Conservation (phyloP, 2,329 filamentous ascomycete species). For the Aureobasidium melanogenum region DNA sequence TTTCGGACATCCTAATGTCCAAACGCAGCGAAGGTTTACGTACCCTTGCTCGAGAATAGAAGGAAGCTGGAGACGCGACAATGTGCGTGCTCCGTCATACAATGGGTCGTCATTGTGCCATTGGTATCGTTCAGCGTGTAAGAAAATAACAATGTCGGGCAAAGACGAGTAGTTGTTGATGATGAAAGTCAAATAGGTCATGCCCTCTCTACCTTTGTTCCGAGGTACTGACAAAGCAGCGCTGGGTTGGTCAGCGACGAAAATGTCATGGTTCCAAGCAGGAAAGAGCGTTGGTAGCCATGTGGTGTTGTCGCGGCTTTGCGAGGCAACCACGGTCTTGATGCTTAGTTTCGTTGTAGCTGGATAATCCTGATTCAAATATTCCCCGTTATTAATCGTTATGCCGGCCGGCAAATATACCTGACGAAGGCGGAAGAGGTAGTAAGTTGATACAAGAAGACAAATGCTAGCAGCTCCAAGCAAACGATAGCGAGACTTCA, state of each 20-base stretch:
- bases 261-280: conserved; percentile 33
- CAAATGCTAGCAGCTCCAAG: background rate
- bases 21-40: conserved; percentile 45
- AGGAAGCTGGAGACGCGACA: conserved; percentile 40
- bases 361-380: too few relatives aligned
- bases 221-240: conserved; percentile 34
- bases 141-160: conserved; percentile 51
- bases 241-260: conserved; percentile 31
- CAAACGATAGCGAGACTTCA: background rate
- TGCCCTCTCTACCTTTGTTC: conserved; percentile 42
- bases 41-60: conserved; percentile 44
- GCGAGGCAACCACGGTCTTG: conserved; percentile 28
- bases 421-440: background rate
- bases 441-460: background rate
- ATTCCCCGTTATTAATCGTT: too few relatives aligned
- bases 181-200: conserved; percentile 48
- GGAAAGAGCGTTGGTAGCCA: conserved; percentile 32
- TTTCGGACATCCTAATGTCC: conserved; percentile 43
- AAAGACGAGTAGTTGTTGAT: conserved; percentile 53
- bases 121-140: conserved; percentile 49
- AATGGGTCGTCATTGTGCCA: conserved; percentile 51
- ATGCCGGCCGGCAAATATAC: background rate
- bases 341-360: background rate
- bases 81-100: conserved; percentile 37
- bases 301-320: conserved; percentile 29